These are phyloP conservation scores for Naganishia kalamii DNA, from an alignment of 768 basidiomycete species.

Conservation along the genomic window DNA sequence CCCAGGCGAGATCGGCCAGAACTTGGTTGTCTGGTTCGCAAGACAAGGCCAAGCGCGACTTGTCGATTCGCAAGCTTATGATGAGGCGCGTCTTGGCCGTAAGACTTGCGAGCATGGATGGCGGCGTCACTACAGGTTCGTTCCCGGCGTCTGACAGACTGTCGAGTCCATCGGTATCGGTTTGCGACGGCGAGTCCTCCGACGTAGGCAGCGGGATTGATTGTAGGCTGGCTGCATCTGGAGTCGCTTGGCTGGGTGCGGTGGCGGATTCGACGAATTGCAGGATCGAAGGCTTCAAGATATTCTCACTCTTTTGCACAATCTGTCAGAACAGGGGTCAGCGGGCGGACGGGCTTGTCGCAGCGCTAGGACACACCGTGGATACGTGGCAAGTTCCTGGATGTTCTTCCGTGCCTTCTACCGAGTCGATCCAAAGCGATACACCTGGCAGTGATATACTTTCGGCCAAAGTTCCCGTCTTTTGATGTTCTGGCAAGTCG, in stretches of 20 bases:
- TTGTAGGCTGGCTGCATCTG: slow-evolving; percentile 26
- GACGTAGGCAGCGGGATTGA: no score
- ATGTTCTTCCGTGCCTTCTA: neutral
- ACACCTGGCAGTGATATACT: slow-evolving; percentile 53
- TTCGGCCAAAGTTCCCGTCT: slow-evolving; percentile 57
- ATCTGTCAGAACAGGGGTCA: slow-evolving; percentile 26
- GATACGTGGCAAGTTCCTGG: slow-evolving; percentile 7
- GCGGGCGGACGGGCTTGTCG: neutral
- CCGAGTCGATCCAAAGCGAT: slow-evolving; percentile 44
- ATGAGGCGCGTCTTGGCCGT: slow-evolving; percentile 5
- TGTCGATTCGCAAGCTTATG: slow-evolving; percentile 81
- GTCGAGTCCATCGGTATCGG: slow-evolving; percentile 29
- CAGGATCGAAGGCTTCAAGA: slow-evolving; percentile 69
- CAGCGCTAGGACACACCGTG: neutral
- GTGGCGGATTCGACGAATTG: slow-evolving; percentile 61
- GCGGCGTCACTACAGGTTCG: no score
- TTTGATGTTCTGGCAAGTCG: slow-evolving; percentile 55
- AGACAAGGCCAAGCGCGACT: slow-evolving; percentile 75
- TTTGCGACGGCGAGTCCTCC: no score
- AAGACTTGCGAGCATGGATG: slow-evolving; percentile 6
- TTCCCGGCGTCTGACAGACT: no score
- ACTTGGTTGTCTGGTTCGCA: slow-evolving; percentile 91
- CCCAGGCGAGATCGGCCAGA: slow-evolving; percentile 81
- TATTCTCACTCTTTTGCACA: slow-evolving; percentile 79
- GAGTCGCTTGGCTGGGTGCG: slow-evolving; percentile 29